Evolutionary conservation across 148 eudicot species (phyloP), one percentile per base, ranked within the genome.

Genomic region (Rhododendron griersonianum): DNA sequence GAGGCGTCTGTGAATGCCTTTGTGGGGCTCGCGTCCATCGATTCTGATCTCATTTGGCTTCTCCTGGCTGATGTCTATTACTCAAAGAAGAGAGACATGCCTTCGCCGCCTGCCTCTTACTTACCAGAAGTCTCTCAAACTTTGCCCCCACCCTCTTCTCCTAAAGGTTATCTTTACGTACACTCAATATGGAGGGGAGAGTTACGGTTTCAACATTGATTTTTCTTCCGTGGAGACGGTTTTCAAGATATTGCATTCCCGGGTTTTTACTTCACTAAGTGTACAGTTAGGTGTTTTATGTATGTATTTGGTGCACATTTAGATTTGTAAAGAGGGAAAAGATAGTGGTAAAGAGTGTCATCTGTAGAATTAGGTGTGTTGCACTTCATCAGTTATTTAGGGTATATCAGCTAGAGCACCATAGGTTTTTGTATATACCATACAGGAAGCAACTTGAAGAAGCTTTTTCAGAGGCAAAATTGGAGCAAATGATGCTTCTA

Each of bases 171-270:
- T 33, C 35, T 33, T 33, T 33, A 39, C 41, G 41, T 39, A 39
- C 41, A 39, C 41, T 89, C 93, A 90, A 78, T 94, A 95, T 88
- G 99, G 97, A 80, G 99, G 99, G 39, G 96, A 95, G 91, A 93
- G 91, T 83, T 94, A 90, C 76, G 99, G 99, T 23, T 96, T 96
- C 67, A 95, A 95, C 82, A 83, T 96, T 85, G 93, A 93, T 86
- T 87, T 90, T 81, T 82, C 90, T 25, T 87, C 96, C 1, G 96
- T 94, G 41, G 99, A 93, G 83, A 81, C 80, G 15, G 95, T 89
- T 48, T 95, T 94, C 78, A 90, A 82, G 83, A 93, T 69, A 82
- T 79, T 96, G 86, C 85, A 92, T 84, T 76, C 91, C 23, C 86
- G 87, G 86, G 90, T 84, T 87, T 92, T 89, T 30, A 86, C 48